These are phyloP conservation scores for Emydomyces testavorans DNA, from an alignment of 2,329 filamentous ascomycete species.

Conservation along the genomic window DNA sequence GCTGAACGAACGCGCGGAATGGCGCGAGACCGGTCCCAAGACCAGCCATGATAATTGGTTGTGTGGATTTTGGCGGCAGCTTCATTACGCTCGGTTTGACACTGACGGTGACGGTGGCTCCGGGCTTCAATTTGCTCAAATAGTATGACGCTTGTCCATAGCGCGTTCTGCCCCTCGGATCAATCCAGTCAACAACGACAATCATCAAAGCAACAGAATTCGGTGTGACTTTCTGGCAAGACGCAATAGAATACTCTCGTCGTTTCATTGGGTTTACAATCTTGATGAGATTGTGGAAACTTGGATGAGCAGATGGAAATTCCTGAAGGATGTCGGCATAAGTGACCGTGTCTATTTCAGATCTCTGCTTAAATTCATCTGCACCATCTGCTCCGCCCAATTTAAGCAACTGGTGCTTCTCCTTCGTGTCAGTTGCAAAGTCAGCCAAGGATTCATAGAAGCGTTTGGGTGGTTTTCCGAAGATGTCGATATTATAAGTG, in stretches of 20 bases:
- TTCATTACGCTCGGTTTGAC: slow-evolving; percentile 99
- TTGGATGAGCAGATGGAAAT: slow-evolving; percentile 77
- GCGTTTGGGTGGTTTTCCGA: slow-evolving; percentile 89
- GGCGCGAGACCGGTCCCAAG: slow-evolving; percentile 95
- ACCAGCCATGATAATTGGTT: slow-evolving; percentile 96
- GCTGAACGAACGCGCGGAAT: slow-evolving; percentile 98
- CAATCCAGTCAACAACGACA: slow-evolving; percentile 92
- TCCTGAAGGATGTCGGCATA: slow-evolving; percentile 84
- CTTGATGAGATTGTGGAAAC: slow-evolving; percentile 75
- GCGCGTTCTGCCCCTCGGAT: slow-evolving; percentile 73
- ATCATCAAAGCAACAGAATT: slow-evolving; percentile 89
- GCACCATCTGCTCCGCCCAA: slow-evolving; percentile 70
- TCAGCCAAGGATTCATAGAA: slow-evolving; percentile 91
- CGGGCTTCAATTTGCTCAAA: slow-evolving; percentile 63
- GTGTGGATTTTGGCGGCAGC: slow-evolving; percentile 73
- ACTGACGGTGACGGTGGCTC: slow-evolving; percentile 75
- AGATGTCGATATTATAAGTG: slow-evolving; percentile 87
- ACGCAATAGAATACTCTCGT: slow-evolving; percentile 97
- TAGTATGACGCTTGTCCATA: slow-evolving; percentile 90
- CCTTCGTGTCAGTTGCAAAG: slow-evolving; percentile 68
- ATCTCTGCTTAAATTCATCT: slow-evolving; percentile 80
- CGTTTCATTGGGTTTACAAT: slow-evolving; percentile 90
- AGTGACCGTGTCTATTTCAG: slow-evolving; percentile 81
- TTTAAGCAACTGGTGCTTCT: slow-evolving; percentile 67
- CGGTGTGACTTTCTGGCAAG: slow-evolving; percentile 86